Base-by-base conservation (phyloP, 345 rosid species). In the Populus euphratica region DNA sequence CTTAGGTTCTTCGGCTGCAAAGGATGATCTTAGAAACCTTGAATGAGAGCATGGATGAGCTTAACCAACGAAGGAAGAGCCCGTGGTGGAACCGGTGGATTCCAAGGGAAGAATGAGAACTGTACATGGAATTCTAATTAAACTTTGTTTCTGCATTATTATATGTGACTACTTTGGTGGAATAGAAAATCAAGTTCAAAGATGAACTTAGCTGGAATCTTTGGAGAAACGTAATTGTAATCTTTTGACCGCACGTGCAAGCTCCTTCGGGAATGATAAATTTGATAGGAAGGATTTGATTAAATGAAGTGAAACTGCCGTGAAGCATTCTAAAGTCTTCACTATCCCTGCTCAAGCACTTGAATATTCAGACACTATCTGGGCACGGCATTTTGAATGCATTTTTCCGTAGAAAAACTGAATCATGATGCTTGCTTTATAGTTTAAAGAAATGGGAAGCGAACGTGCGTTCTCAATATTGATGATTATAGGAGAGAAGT, bases 51-150 rank as follows among this genome's bases (percentile, higher is more conserved):
- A 84, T 92, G 82, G 95, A 91, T n/a, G 98, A 88, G 83, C 89
- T 96, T 20, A 89, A 82, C 82, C 78, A 79, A 75, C 90, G 89
- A 49, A 80, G 92, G 63, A 92, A 88, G 91, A 93, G 94, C 81
- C 43, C 93, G 4, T 96, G 99, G 98, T 93, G 97, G 97, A 93
- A 91, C 85, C 80, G 97, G 84, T 96, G 99, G 98, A 96, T 93
- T 86, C 98, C 96, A 13, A 87, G 82, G 79, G 92, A 96, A 82
- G 96, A 93, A 76, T 92, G 88, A 91, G 82, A 47, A 61, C 41
- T 79, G 84, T 81, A 78, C 54, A 72, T 85, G 80, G 69, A 70
- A 64, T 31, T 27, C 31, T 72, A 38, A 11, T 80, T 82, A 83
- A 83, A 80, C 82, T 83, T 78, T 77, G 68, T 83, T 61, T 73